phyloP scores from a whole-genome alignment of 257 asterid genomes.

The Solanum chilense region DNA sequence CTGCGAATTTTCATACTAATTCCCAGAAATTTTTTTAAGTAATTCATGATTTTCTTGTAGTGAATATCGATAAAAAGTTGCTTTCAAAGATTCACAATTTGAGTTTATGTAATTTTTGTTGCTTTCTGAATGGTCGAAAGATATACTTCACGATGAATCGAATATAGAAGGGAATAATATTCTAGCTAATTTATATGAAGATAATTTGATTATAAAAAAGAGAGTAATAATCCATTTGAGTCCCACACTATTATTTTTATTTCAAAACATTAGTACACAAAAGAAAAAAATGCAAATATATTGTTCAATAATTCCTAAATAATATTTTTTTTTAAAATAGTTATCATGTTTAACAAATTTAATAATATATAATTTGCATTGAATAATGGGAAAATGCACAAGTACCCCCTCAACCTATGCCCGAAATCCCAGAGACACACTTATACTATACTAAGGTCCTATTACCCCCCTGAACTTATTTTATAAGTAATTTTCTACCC shows the following conservation, averaged over 20 bases:
- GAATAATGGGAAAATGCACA: too few species aligned
- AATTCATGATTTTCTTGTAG: too few species aligned
- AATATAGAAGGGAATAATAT: not conserved
- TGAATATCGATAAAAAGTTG: too few species aligned
- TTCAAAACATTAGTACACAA: not conserved
- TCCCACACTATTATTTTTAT: not conserved
- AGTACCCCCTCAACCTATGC: too few species aligned
- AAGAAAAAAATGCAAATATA: not conserved
- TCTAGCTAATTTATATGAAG: not conserved
- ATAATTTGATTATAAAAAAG: not conserved
- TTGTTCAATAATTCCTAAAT: not conserved
- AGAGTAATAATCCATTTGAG: not conserved
- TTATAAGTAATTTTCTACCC: too few species aligned
- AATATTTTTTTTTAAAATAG: not conserved
- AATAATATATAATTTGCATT: not conserved
- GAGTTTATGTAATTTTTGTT: not conserved
- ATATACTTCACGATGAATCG: not conserved
- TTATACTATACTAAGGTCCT: too few species aligned
- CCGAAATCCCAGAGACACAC: too few species aligned
- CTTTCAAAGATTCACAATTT: not conserved
- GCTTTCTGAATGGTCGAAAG: not conserved
- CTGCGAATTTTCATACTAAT: too few species aligned
- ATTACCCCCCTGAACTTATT: too few species aligned
- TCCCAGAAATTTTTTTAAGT: accelerated
- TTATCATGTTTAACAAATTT: not conserved